These are phyloP conservation scores for Exidia glandulosa DNA, from an alignment of 768 basidiomycete genomes.

Conservation along the genomic window DNA sequence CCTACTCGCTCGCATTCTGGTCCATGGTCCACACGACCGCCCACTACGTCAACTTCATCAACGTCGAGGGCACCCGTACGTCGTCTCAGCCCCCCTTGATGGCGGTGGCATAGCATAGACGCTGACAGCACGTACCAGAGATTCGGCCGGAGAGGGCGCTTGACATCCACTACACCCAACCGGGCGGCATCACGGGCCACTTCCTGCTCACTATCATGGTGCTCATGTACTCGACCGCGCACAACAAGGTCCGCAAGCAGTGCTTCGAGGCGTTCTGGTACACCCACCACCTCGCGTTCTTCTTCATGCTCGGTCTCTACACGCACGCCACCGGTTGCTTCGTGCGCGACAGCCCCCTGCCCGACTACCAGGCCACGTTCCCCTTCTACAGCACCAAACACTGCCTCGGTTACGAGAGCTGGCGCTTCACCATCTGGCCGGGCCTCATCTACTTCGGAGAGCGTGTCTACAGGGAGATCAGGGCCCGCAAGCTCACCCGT, in stretches of 20 bases:
- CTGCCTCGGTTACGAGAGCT: constrained; percentile 85
- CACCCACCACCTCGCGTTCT: constrained; percentile 88
- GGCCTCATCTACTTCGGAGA: constrained; percentile 85
- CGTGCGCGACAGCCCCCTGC: constrained; percentile 72
- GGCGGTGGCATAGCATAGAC: not conserved
- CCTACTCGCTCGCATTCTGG: constrained; percentile 91
- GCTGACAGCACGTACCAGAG: constrained; percentile 32
- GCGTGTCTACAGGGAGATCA: constrained; percentile 71
- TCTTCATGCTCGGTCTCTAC: constrained; percentile 87
- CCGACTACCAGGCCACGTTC: constrained; percentile 59
- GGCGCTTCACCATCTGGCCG: constrained; percentile 89
- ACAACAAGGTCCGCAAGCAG: constrained; percentile 76
- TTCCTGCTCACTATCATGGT: constrained; percentile 93
- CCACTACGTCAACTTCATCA: constrained; percentile 90
- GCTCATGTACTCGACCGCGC: constrained; percentile 85
- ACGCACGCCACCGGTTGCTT: constrained; percentile 91
- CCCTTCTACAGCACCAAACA: constrained; percentile 83
- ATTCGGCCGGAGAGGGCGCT: constrained; percentile 67
- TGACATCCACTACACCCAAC: constrained; percentile 78
- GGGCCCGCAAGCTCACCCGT: constrained; percentile 65
- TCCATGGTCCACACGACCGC: constrained; percentile 86
- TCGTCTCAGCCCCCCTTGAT: constrained; percentile 8
- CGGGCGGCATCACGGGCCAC: constrained; percentile 90
- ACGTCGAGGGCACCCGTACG: constrained; percentile 79
- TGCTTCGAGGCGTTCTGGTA: constrained; percentile 98